Conservation (phyloP, 176 grass and related monocot species). For the Secale cereale region DNA sequence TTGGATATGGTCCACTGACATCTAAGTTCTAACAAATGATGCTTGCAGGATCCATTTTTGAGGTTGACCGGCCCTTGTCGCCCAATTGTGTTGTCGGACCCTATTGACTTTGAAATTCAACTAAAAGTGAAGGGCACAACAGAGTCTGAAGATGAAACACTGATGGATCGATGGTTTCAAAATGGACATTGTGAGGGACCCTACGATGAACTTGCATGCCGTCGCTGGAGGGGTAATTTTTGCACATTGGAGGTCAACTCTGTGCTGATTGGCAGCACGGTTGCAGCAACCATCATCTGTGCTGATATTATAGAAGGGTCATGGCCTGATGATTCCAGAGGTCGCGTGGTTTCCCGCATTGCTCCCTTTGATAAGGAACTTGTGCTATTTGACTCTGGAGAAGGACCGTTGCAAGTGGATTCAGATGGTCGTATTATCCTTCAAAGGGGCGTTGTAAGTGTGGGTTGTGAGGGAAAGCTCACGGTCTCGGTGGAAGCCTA, state of each 20-base stretch:
- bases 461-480: background rate
- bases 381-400: background rate
- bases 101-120: background rate
- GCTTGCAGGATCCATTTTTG: background rate
- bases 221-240: background rate
- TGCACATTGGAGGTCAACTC: background rate
- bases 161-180: background rate
- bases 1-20: background rate
- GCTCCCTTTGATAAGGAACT: background rate
- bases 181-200: background rate
- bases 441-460: background rate
- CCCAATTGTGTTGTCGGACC: background rate
- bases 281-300: background rate
- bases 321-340: background rate
- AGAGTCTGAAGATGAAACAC: background rate
- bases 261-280: background rate
- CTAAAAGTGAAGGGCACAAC: background rate
- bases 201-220: background rate
- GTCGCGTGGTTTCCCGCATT: background rate
- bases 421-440: background rate
- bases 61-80: background rate
- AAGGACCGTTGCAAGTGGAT: background rate
- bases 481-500: background rate
- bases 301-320: background rate
- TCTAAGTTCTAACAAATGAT: background rate